phyloP scores from a whole-genome alignment of 441 rosid genomes.

The Iberis amara region DNA sequence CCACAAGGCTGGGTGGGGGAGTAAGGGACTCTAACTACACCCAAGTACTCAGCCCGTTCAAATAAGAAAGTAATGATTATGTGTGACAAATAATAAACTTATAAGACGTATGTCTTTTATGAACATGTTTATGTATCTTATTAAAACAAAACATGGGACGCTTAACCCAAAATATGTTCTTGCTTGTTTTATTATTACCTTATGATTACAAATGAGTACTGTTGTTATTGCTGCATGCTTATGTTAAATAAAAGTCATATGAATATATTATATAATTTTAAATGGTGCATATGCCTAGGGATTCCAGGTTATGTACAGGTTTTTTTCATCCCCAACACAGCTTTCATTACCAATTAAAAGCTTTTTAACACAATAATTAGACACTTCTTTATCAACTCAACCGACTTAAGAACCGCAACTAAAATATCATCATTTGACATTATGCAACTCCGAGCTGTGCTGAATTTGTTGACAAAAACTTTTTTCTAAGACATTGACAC shows the following conservation, averaged over 20 bases:
- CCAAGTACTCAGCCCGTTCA: slow-evolving; percentile 6
- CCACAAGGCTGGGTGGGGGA: slow-evolving; percentile 24
- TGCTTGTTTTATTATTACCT: slow-evolving; percentile 6
- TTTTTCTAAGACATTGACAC: no score
- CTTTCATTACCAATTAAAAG: no score
- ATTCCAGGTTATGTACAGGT: no score
- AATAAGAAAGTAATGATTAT: slow-evolving; percentile 18
- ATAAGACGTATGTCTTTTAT: slow-evolving; percentile 13
- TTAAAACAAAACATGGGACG: slow-evolving; percentile 10
- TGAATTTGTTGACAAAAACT: no score
- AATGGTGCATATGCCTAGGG: no score
- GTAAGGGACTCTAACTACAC: slow-evolving; percentile 24
- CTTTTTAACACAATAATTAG: no score
- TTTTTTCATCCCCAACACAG: no score
- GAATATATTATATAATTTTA: no score
- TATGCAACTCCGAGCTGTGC: no score
- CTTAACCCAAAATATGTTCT: slow-evolving; percentile 9
- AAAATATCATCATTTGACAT: no score
- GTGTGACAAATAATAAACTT: slow-evolving; percentile 4
- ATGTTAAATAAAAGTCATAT: slow-evolving; percentile 20
- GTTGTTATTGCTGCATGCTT: slow-evolving; percentile 17
- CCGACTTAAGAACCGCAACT: no score
- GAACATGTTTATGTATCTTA: slow-evolving; percentile 20
- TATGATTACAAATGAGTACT: slow-evolving; percentile 10
- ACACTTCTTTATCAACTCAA: no score